A percentile compares a stretch with the other conserved stretches of the same genome.
Conservation (phyloP, 306 rosid species). For the Oemleria cerasiformis region DNA sequence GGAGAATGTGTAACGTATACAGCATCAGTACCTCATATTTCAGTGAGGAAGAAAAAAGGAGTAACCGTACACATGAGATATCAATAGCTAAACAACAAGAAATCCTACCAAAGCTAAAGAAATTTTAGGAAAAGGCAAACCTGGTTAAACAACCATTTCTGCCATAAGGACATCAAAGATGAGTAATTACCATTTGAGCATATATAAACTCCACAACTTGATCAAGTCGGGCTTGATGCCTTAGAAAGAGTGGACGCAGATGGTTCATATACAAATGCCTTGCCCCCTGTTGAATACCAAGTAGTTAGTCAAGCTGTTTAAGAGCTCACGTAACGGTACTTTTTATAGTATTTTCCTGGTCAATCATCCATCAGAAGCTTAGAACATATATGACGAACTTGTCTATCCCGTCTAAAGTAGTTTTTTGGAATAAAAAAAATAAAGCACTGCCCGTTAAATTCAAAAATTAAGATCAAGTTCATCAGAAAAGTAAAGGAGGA, state of each 20-base stretch:
- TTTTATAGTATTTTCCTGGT: not conserved
- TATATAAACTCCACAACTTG: conserved; percentile 31
- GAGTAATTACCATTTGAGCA: conserved; percentile 37
- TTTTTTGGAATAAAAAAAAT: not conserved
- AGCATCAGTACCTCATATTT: not conserved
- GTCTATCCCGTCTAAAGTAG: not conserved
- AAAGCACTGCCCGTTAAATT: not conserved
- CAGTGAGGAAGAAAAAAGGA: not conserved
- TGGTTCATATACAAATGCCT: conserved; percentile 38
- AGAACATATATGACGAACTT: not conserved
- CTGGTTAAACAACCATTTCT: not conserved
- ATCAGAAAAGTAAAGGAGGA: not conserved
- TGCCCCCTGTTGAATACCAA: conserved; percentile 47
- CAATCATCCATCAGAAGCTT: not conserved
- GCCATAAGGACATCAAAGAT: conserved; percentile 8
- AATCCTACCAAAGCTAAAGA: not conserved
- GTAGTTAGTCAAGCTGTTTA: conserved; percentile 11
- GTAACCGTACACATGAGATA: not conserved
- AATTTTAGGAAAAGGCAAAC: not conserved
- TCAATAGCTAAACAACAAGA: conserved; percentile 12
- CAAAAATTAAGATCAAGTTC: not conserved
- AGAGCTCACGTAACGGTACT: not conserved
- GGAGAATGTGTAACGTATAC: not conserved
- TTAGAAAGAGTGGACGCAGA: conserved; percentile 50
- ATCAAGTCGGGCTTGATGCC: conserved; percentile 54